Evolutionary conservation across 106 monocot genomes (phyloP), one percentile per base, ranked within the genome.

Genomic region (Acorus gramineus): DNA sequence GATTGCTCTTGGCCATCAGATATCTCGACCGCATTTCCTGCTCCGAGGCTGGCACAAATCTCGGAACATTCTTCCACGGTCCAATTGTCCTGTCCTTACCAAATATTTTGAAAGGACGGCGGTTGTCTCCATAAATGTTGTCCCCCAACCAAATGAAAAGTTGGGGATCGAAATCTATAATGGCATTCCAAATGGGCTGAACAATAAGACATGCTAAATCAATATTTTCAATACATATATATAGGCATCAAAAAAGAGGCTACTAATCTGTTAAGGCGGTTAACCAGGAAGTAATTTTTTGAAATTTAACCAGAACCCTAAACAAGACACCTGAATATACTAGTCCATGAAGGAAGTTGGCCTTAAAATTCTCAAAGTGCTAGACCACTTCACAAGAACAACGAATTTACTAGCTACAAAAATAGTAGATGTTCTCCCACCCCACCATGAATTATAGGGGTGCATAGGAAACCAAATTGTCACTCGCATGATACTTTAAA

Each of bases 71-170:
- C 73, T 75, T 93, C 93, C 88, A 93, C 7, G 85, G 93, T 2
- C 88, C 88, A 44, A 93, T 56, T 6, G 93, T 93, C 72, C 85
- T 73, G 76, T 88, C 78, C 65, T 67, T 72, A 4, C 93, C 88
- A 49, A 88, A 66, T 47, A 85, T 28, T 7, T 76, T 77, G 14
- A 76, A 72, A 11, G 88, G 88, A 0, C 80, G 79, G 12, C 59
- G 66, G 61, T 78, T 85, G 67, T 93, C 88, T 14, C 88, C 93
- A 52, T 93, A 93, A 11, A 88, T 74, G 52, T 93, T 92, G 79
- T 93, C 93, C 43, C 88, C 93, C 60, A 93, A 56, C 88, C 88
- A 88, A 11, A 93, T 78, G 68, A 93, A 93, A 7, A 93, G 11
- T 44, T 93, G 82, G 14, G 85, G 88, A 53, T 85, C 80, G 68